A percentile compares a stretch with the other conserved stretches of the same genome.
phyloP scores from a whole-genome alignment of 2,329 filamentous ascomycete species.

The Diplodia mutila region DNA sequence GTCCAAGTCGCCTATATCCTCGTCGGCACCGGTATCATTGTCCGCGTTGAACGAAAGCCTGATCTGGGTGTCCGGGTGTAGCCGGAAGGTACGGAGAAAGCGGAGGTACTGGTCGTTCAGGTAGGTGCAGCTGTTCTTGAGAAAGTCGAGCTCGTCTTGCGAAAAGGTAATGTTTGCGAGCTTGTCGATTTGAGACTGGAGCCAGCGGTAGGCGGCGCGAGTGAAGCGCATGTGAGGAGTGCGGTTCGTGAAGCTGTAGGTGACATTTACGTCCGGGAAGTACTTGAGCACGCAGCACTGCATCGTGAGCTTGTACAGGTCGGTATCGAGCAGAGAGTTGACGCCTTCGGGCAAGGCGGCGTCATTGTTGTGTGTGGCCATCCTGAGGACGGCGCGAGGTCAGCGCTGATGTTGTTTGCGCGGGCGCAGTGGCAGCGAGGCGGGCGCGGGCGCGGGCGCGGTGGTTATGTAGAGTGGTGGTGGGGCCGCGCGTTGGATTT shows the following conservation, averaged over 20 bases:
- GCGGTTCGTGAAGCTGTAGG: conserved; percentile 93
- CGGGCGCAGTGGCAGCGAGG: background rate
- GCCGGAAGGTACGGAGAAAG: conserved; percentile 79
- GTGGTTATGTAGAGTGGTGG: conserved; percentile 4
- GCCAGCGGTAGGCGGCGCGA: conserved; percentile 80
- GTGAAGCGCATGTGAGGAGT: conserved; percentile 92
- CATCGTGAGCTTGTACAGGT: conserved; percentile 98
- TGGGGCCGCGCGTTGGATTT: background rate
- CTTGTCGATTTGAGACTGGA: conserved; percentile 79
- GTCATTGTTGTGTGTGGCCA: background rate
- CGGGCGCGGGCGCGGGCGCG: background rate
- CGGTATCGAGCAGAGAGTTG: conserved; percentile 56
- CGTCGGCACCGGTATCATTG: conserved; percentile 63
- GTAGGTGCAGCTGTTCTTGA: conserved; percentile 79
- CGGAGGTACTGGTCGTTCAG: conserved; percentile 75
- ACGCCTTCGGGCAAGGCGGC: conserved; percentile 43
- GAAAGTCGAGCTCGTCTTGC: conserved; percentile 76
- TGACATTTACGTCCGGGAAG: conserved; percentile 79
- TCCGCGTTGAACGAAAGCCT: conserved; percentile 64
- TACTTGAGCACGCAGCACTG: conserved; percentile 87
- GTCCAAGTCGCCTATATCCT: conserved; percentile 70
- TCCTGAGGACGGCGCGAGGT: background rate
- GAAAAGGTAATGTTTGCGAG: conserved; percentile 81
- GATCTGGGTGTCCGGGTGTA: conserved; percentile 82
- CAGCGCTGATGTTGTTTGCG: background rate